phyloP scores from a whole-genome alignment of 2,329 filamentous ascomycete genomes.

The Phaeoacremonium minimum region DNA sequence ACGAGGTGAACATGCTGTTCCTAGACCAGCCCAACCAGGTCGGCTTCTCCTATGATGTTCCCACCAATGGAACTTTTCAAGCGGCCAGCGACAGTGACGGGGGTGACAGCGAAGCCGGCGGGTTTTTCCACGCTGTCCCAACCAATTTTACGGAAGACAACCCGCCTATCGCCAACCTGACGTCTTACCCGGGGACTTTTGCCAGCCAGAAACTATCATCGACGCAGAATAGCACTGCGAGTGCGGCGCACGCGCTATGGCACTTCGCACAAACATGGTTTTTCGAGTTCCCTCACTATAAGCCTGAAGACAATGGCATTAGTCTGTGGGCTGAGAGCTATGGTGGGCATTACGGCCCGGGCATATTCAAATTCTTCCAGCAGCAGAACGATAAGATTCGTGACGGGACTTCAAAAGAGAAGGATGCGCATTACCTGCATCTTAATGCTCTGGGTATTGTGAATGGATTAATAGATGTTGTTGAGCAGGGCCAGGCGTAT shows the following conservation, averaged over 20 bases:
- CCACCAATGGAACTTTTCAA: constrained; percentile 17
- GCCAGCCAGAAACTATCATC: constrained; percentile 33
- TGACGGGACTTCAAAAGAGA: constrained; percentile 5
- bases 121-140: too few relatives aligned
- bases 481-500: constrained; percentile 4
- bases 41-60: constrained; percentile 21
- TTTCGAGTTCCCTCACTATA: constrained; percentile 49
- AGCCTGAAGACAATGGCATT: constrained; percentile 32
- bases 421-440: constrained; percentile 10
- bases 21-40: constrained; percentile 51
- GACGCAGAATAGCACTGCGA: constrained; percentile 37
- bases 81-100: constrained; percentile 5
- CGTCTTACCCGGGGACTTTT: constrained; percentile 30
- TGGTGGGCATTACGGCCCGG: constrained; percentile 35
- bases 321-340: constrained; percentile 6
- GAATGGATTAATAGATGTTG: constrained; percentile 7
- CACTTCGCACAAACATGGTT: constrained; percentile 54
- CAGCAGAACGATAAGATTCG: constrained; percentile 9
- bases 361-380: constrained; percentile 22
- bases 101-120: constrained; percentile 3
- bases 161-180: constrained; percentile 7
- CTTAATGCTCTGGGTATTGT: constrained; percentile 10
- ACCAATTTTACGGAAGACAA: too few relatives aligned
- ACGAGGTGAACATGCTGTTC: constrained; percentile 59
- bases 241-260: constrained; percentile 48